These are phyloP conservation scores for Graphium sp. DNA, from an alignment of 2,329 filamentous ascomycete species.

Conservation along the genomic window DNA sequence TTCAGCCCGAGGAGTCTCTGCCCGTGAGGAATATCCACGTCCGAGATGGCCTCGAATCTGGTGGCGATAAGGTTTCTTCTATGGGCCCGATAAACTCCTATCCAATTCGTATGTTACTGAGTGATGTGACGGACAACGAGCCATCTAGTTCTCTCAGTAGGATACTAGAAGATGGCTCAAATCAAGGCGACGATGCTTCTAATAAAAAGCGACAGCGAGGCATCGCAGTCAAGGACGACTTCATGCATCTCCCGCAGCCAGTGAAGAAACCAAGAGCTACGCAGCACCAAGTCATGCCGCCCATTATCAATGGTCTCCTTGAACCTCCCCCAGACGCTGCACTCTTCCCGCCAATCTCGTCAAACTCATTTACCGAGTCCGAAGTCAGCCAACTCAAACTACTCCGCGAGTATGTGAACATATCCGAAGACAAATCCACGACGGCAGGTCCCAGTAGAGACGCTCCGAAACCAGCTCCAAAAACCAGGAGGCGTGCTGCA, in stretches of 20 bases:
- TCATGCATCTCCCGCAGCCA: conserved; percentile 46
- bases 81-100: conserved; percentile 8
- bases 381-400: conserved; percentile 22
- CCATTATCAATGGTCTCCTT: conserved; percentile 47
- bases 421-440: conserved; percentile 10
- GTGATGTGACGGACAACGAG: conserved; percentile 18
- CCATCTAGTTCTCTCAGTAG: conserved; percentile 25
- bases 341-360: conserved; percentile 47
- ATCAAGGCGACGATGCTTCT: conserved; percentile 23
- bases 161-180: conserved; percentile 26
- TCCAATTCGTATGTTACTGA: conserved; percentile 22
- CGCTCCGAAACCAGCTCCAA: conserved; percentile 15
- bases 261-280: conserved; percentile 47
- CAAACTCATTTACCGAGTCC: conserved; percentile 33
- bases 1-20: background rate
- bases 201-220: conserved; percentile 37
- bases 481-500: conserved; percentile 33
- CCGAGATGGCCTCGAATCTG: no score
- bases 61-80: no score
- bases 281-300: conserved; percentile 38
- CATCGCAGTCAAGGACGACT: conserved; percentile 37
- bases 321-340: conserved; percentile 44
- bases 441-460: conserved; percentile 1
- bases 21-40: no score
- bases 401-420: conserved; percentile 22